Evolutionary conservation across 2,329 filamentous ascomycete genomes (phyloP).

Genomic region (Calonectria honghensis): DNA sequence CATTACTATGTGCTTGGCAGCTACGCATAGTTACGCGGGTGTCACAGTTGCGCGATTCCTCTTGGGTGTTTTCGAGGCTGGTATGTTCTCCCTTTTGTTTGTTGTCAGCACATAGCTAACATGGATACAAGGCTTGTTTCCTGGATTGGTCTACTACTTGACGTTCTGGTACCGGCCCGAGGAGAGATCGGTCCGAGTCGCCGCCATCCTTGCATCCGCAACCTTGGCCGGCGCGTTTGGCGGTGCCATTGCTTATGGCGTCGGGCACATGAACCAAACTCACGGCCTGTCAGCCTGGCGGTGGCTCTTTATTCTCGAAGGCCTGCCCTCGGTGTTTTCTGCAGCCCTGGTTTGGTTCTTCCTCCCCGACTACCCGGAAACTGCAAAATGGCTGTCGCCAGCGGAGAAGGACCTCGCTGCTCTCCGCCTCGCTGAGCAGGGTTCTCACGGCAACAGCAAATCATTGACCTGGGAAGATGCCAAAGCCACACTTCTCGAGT

Average conservation of each 20-base stretch:
- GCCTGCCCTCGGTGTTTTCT: conserved; percentile 76
- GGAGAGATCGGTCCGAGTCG: conserved; percentile 80
- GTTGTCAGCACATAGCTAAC: conserved; percentile 12
- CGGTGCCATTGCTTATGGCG: conserved; percentile 81
- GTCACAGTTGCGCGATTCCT: conserved; percentile 57
- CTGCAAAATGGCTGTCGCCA: conserved; percentile 74
- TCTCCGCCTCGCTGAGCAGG: conserved; percentile 58
- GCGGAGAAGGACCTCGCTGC: conserved; percentile 73
- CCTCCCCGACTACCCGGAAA: conserved; percentile 80
- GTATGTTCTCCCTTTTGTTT: conserved; percentile 7
- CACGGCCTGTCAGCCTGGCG: conserved; percentile 79
- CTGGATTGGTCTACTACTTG: conserved; percentile 61
- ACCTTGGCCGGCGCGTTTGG: conserved; percentile 82
- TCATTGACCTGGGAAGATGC: conserved; percentile 79
- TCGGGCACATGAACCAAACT: conserved; percentile 80
- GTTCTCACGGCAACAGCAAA: conserved; percentile 71
- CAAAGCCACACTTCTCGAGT: conserved; percentile 78
- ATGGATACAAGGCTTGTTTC: conserved; percentile 63
- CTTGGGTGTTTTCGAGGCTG: conserved; percentile 58
- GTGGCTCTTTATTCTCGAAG: conserved; percentile 77
- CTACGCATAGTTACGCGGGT: conserved; percentile 59
- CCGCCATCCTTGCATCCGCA: conserved; percentile 79
- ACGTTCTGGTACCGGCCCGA: conserved; percentile 83
- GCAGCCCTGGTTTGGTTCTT: conserved; percentile 78
- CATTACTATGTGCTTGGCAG: conserved; percentile 66